A percentile compares a stretch with the other conserved stretches of the same genome.
Evolutionary conservation across 495 filamentous ascomycete genomes (phyloP).

Genomic region (Bathelium albidoporum): DNA sequence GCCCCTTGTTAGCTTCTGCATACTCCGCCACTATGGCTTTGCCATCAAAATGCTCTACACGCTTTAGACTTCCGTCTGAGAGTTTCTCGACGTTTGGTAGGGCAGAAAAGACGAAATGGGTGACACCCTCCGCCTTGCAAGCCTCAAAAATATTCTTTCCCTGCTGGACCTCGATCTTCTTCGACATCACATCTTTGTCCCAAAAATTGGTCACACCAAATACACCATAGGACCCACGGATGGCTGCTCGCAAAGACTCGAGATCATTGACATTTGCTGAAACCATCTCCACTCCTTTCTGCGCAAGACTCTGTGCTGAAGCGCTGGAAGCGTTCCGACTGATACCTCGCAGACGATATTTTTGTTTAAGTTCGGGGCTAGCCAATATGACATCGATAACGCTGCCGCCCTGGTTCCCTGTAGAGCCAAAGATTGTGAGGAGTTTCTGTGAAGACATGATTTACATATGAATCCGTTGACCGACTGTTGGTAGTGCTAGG

Average conservation of each 20-base stretch:
- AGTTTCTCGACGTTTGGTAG: conserved; percentile 30
- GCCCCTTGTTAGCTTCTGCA: conserved; percentile 28
- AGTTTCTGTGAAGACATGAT: conserved; percentile 26
- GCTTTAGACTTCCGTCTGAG: conserved; percentile 35
- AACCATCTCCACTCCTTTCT: conserved; percentile 33
- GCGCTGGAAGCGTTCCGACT: conserved; percentile 42
- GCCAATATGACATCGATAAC: conserved; percentile 42
- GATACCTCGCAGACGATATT: conserved; percentile 46
- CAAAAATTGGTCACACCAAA: conserved; percentile 51
- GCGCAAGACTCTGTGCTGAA: conserved; percentile 32
- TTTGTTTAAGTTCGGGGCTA: conserved; percentile 37
- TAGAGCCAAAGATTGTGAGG: conserved; percentile 52
- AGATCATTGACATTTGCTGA: conserved; percentile 42
- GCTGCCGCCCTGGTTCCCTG: conserved; percentile 52
- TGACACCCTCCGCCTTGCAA: conserved; percentile 36
- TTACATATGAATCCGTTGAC: background rate
- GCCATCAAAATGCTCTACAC: conserved; percentile 52
- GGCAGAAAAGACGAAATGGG: conserved; percentile 45
- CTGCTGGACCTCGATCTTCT: conserved; percentile 43
- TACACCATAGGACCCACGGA: conserved; percentile 44
- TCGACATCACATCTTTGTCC: conserved; percentile 27
- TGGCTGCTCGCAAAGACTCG: conserved; percentile 37
- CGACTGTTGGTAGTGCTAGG: background rate
- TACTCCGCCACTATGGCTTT: conserved; percentile 53
- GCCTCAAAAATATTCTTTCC: conserved; percentile 49